Evolutionary conservation across 2,329 filamentous ascomycete species (phyloP).

Genomic region (Stromatinia cepivora): DNA sequence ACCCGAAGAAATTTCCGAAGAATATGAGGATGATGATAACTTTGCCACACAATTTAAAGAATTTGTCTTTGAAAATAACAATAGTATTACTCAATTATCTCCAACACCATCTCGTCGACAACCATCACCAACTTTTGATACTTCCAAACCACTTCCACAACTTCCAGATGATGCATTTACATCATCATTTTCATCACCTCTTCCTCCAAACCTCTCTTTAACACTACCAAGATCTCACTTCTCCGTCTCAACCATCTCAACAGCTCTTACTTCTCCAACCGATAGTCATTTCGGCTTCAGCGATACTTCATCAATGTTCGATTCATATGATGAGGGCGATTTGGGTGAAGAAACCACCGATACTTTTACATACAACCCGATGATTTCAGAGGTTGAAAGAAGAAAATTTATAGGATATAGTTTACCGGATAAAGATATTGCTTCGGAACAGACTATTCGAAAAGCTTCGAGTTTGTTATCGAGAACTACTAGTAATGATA

Average conservation of each 20-base stretch:
- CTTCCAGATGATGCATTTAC: slow-evolving; percentile 31
- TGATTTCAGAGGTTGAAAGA: slow-evolving; percentile 22
- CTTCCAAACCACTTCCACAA: slow-evolving; percentile 37
- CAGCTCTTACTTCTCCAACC: slow-evolving; percentile 33
- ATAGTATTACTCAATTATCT: slow-evolving; percentile 34
- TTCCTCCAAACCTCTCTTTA: slow-evolving; percentile 29
- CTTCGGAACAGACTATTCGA: slow-evolving; percentile 29
- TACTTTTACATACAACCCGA: slow-evolving; percentile 33
- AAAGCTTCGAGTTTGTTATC: slow-evolving; percentile 25
- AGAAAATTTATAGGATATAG: slow-evolving; percentile 33
- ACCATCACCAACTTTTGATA: slow-evolving; percentile 23
- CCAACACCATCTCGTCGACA: slow-evolving; percentile 33
- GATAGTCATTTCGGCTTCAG: slow-evolving; percentile 35
- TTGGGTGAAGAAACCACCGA: slow-evolving; percentile 34
- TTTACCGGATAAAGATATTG: slow-evolving; percentile 31
- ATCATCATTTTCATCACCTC: slow-evolving; percentile 26
- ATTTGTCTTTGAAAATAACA: slow-evolving; percentile 29
- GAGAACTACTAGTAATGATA: slow-evolving; percentile 19
- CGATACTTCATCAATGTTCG: slow-evolving; percentile 29
- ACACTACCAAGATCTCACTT: slow-evolving; percentile 38
- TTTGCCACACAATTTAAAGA: slow-evolving; percentile 50
- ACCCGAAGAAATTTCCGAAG: slow-evolving; percentile 51
- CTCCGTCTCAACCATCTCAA: slow-evolving; percentile 38
- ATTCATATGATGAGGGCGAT: slow-evolving; percentile 34
- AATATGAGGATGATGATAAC: slow-evolving; percentile 60